Evolutionary conservation across 768 basidiomycete species (phyloP), one percentile per base, ranked within the genome.

Genomic region (Steccherinum ochraceum): DNA sequence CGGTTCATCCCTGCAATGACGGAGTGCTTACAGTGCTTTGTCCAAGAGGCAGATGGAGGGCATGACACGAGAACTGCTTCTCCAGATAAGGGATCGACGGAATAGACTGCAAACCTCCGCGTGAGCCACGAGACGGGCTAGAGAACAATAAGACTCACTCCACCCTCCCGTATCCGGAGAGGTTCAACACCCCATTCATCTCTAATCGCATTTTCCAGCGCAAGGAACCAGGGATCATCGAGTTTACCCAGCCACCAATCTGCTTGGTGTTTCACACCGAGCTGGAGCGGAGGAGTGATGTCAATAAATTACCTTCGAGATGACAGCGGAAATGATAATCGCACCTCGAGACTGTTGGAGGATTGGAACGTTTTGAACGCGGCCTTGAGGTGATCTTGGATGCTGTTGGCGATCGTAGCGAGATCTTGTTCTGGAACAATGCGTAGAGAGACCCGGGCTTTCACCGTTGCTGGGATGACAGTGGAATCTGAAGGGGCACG

Each of bases 241-340:
- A 95, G 76, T 49, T 87, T 82, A 0, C 94, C 93, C 2, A 99
- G 75, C 95, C 95, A 99, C 94, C 94, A 98, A 60, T 93, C 86
- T 0, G 93, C 93, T 2, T 79, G 85, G 52, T 91, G 88, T 40
- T 87, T 81, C 48, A 96, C 81, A 18, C 72, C 75, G 56, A 94
- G 75, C 90, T 93, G 56, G 2, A 45, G n/a, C 11, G 3, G 30
- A 7, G 7, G 7, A 35, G 40, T 24, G n/a, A 42, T 21, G 21
- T 24, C 49, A 4, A 21, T n/a, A 4, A 5, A 0, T 1, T 16
- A 13, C n/a, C n/a, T n/a, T n/a, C n/a, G n/a, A n/a, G n/a, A n/a
- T n/a, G n/a, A n/a, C 12, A 30, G 39, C 13, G n/a, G 26, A 20
- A 4, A 24, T 10, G 10, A 12, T 47, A 24, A 5, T 16, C 45